These are phyloP conservation scores for Blastocystis sp. DNA, from an alignment of 352 stramenopile genomes.

Conservation along the genomic window DNA sequence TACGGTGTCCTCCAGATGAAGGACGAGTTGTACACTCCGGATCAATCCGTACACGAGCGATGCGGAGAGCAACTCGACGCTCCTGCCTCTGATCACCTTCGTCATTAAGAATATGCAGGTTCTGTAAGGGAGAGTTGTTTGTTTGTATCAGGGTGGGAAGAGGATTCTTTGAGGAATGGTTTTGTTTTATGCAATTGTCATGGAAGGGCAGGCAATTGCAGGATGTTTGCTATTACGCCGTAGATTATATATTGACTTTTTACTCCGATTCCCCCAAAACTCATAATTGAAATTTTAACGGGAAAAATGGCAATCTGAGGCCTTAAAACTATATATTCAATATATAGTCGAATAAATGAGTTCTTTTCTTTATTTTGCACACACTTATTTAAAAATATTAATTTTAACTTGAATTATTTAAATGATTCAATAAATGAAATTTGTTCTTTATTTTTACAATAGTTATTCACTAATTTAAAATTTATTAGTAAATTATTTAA, in stretches of 20 bases:
- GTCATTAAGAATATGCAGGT: slow-evolving; percentile 67
- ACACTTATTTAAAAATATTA: too few species aligned
- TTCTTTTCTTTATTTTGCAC: too few species aligned
- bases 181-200: neutral
- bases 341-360: too few species aligned
- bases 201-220: neutral
- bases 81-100: slow-evolving; percentile 52
- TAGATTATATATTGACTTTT: neutral
- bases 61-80: neutral
- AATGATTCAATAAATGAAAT: too few species aligned
- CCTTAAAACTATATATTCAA: too few species aligned
- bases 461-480: too few species aligned
- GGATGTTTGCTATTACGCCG: neutral
- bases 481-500: too few species aligned
- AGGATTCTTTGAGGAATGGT: neutral
- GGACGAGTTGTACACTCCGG: slow-evolving; percentile 25
- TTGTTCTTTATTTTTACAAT: too few species aligned
- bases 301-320: too few species aligned
- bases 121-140: slow-evolving; percentile 6
- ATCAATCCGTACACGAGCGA: slow-evolving; percentile 21
- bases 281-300: too few species aligned
- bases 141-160: neutral
- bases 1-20: slow-evolving; percentile 62
- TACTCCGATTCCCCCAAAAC: too few species aligned
- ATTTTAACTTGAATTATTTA: too few species aligned